These are phyloP conservation scores for Pleurotus tuoliensis DNA, from an alignment of 768 basidiomycete species.

Conservation along the genomic window DNA sequence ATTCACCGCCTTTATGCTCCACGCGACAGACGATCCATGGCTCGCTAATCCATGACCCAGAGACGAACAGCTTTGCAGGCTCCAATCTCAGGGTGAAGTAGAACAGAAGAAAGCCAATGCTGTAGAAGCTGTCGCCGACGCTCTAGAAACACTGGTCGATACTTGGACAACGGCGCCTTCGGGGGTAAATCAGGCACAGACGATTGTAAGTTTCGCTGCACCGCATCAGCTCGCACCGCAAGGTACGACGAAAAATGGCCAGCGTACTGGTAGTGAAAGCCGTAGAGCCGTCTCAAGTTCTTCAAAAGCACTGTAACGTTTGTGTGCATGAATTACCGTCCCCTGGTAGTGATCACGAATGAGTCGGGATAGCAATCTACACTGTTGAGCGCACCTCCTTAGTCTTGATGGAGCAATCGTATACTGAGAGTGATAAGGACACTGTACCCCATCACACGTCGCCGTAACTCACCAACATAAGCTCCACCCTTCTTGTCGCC, in stretches of 20 bases:
- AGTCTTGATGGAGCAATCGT: constrained; percentile 66
- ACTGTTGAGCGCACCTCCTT: constrained; percentile 38
- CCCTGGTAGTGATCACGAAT: constrained; percentile 29
- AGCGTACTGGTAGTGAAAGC: constrained; percentile 49
- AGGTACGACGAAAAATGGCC: not conserved
- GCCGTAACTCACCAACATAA: constrained; percentile 50
- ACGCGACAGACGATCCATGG: too few relatives aligned
- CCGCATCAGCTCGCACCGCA: not conserved
- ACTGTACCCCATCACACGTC: too few relatives aligned
- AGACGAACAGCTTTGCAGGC: constrained; percentile 52
- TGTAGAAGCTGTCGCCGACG: constrained; percentile 55
- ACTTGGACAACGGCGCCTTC: constrained; percentile 64
- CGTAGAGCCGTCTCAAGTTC: constrained; percentile 46
- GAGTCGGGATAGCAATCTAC: not conserved
- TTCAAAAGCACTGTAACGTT: constrained; percentile 65
- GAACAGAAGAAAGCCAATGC: constrained; percentile 60
- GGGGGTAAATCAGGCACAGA: constrained; percentile 62
- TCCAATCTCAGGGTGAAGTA: constrained; percentile 71
- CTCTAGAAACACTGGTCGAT: constrained; percentile 66
- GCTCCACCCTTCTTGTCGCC: constrained; percentile 58
- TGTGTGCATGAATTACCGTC: constrained; percentile 61
- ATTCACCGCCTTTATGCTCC: too few relatives aligned
- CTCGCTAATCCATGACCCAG: constrained; percentile 52
- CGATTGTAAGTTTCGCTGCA: constrained; percentile 39
- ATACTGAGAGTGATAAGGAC: constrained; percentile 34